These are phyloP conservation scores for Blastobotrys terrestris DNA, from an alignment of 805 yeast species.

Conservation along the genomic window DNA sequence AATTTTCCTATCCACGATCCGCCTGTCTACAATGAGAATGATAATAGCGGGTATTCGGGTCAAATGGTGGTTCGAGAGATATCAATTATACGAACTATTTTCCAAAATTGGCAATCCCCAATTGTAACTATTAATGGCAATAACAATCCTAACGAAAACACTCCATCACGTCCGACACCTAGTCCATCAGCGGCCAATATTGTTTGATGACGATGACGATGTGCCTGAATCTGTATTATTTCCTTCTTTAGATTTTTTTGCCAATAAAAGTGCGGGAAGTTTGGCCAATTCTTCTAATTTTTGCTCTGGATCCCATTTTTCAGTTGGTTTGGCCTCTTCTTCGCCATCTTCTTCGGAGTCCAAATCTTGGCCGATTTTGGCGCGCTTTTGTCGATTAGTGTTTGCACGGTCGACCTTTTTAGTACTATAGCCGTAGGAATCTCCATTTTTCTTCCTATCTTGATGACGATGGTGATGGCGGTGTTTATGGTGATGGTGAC, in stretches of 20 bases:
- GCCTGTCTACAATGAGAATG: not conserved
- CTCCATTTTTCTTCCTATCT: not conserved
- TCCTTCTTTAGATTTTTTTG: not conserved
- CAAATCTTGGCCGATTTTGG: not conserved
- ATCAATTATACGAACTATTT: conserved; percentile 1
- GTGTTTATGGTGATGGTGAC: not conserved
- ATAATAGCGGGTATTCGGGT: conserved; percentile 4
- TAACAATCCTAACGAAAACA: not conserved
- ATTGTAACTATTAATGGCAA: not conserved
- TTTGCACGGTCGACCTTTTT: conserved; percentile 1
- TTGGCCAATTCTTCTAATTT: conserved; percentile 17
- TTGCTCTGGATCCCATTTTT: conserved; percentile 14
- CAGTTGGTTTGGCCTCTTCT: conserved; percentile 8
- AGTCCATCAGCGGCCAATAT: not conserved
- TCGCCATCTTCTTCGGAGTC: conserved; percentile 1
- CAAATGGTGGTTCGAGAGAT: conserved; percentile 2
- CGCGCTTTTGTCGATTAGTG: not conserved
- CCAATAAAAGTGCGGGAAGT: conserved; percentile 4
- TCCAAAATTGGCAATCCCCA: conserved; percentile 4
- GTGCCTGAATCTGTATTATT: no score
- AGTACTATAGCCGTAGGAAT: not conserved
- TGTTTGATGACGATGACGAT: not conserved
- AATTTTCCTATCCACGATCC: conserved; percentile 7
- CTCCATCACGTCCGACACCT: not conserved
- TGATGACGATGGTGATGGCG: not conserved